Base-by-base conservation (phyloP, 768 basidiomycete genomes). In the Neoboletus subvelutipes region DNA sequence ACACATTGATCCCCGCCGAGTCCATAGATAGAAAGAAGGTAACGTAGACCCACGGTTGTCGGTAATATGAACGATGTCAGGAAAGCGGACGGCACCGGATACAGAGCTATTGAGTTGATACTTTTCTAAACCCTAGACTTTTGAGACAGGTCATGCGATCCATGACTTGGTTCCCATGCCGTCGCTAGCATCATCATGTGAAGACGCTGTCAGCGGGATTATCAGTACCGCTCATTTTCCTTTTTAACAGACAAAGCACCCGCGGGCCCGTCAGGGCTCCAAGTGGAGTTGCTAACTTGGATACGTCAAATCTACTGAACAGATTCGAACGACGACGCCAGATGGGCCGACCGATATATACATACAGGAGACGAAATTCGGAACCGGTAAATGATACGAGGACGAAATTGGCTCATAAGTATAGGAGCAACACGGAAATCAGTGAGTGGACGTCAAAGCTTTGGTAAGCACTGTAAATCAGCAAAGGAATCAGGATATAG, bases 1-100 rank as follows among this genome's bases (percentile, higher is more conserved):
- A 68, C 28, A 64, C 66, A 5, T 59, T 74, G 61, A 61, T 69
- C 53, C 54, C 65, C 59, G 47, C 33, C 15, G 36, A 43, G 39
- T 50, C 60, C 10, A 53, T 55, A 46, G 56, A 59, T 52, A 57
- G 58, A 60, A 61, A 46, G 47, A 72, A 67, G 60, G 45, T 63
- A 46, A 24, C 57, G 7, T 69, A 66, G 59, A 58, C 58, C 59
- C 65, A 67, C 57, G 67, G 50, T 60, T 20, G 61, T 69, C 65
- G 67, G 59, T 54, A 55, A 54, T 28, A 41, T 45, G 49, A 40
- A 48, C 43, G 34, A 55, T 50, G 36, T 47, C 57, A 34, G 42
- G n/a, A 37, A 18, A 4, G 20, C 55, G 41, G 45, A 17, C 40
- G 58, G 50, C 45, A 40, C 45, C 64, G 40, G 49, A 49, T 5